Base-by-base conservation (phyloP, 225 moss, liverwort and hornwort genomes). In the Rhytidiadelphus loreus region DNA sequence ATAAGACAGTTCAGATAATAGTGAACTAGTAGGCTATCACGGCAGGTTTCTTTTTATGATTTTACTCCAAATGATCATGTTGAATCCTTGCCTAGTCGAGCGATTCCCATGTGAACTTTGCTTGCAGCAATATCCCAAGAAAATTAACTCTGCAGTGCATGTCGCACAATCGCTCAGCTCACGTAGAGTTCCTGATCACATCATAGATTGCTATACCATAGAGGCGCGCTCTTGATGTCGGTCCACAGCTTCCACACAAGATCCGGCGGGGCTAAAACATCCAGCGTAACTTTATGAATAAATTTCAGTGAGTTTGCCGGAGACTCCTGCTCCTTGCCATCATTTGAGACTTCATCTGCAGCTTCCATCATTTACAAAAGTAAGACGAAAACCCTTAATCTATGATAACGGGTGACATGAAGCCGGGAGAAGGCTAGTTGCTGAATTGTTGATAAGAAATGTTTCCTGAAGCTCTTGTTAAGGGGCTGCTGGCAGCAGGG, bases 211-310 rank as follows among this genome's bases (percentile, higher is more conserved):
- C 22, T 80, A 74, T 92, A 93, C 94, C 94, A 94, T 53, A 81
- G 85, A 46, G 94, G 94, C 48, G 92, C 94, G 63, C 90, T 92
- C 87, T 90, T 94, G 83, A 94, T 89, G 37, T 94, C 92, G 73
- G 82, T 94, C 94, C 94, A 94, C 33, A 94, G 62, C 81, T 85
- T 85, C 94, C 94, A 94, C 87, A 92, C 94, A 14, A 94, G 50
- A 70, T 92, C 87, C 32, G 91, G 90, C 48, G 94, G 90, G 66
- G 94, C 94, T 61, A 88, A 59, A 20, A 94, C 94, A 80, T 94
- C 94, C 35, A 94, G 78, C 23, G 94, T 72, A 79, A 94, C 94
- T 82, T 69, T 88, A 85, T 94, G 94, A 60, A 86, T 84, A 64
- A 88, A 94, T 87, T 88, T 88, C 88, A 92, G 66, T 44, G 88